These are phyloP conservation scores for Cladosporium sphaerospermum DNA, from an alignment of 2,329 filamentous ascomycete species.

Conservation along the genomic window DNA sequence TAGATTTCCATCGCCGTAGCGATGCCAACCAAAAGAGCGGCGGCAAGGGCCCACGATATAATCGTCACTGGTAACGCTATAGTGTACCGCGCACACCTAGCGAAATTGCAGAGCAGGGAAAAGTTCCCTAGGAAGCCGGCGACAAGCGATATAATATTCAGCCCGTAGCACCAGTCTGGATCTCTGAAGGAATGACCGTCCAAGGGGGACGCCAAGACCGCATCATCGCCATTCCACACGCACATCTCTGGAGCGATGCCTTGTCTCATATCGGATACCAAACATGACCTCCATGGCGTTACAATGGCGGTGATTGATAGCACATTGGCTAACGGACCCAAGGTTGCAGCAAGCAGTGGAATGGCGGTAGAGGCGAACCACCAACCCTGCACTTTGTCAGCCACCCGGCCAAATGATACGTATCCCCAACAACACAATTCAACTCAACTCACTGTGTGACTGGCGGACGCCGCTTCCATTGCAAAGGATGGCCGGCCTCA, in stretches of 20 bases:
- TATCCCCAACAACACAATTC: too few relatives aligned
- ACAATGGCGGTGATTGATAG: constrained; percentile 84
- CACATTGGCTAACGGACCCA: constrained; percentile 80
- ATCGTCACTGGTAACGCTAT: constrained; percentile 81
- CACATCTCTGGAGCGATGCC: constrained; percentile 33
- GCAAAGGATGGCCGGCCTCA: too few relatives aligned
- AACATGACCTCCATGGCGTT: constrained; percentile 64
- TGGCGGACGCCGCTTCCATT: too few relatives aligned
- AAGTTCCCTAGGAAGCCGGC: constrained; percentile 73
- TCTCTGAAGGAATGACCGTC: constrained; percentile 56
- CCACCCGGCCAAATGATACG: constrained; percentile 31
- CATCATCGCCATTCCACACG: constrained; percentile 17
- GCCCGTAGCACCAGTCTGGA: constrained; percentile 63
- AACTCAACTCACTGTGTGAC: too few relatives aligned
- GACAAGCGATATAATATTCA: constrained; percentile 72
- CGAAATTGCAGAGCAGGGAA: constrained; percentile 83
- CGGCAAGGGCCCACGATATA: constrained; percentile 64
- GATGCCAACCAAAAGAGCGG: constrained; percentile 57
- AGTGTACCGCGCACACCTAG: constrained; percentile 70
- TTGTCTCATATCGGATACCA: constrained; percentile 37
- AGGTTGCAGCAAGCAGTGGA: constrained; percentile 68
- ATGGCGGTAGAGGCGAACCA: constrained; percentile 33
- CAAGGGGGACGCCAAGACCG: constrained; percentile 41
- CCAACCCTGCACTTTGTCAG: constrained; percentile 29
- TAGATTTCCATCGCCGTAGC: constrained; percentile 62